Conservation (phyloP, 2,329 filamentous ascomycete species). For the Hypoxylon sp. region DNA sequence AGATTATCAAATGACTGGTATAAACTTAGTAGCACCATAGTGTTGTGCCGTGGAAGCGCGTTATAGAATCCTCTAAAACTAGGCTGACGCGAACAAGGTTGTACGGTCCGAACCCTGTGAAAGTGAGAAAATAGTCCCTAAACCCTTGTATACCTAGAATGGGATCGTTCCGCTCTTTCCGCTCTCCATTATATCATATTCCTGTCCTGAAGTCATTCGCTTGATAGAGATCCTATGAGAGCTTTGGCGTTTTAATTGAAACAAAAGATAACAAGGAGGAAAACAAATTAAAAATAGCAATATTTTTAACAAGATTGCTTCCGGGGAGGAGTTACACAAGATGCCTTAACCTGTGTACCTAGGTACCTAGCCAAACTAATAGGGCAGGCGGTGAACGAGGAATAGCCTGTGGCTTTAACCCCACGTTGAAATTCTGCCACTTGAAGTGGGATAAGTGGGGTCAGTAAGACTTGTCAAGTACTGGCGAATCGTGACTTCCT, state of each 20-base stretch:
- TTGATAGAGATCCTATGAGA: background rate
- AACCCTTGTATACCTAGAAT: background rate
- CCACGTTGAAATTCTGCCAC: constrained; percentile 40
- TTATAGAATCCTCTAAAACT: background rate
- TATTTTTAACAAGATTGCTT: too few species aligned
- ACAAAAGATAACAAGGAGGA: background rate
- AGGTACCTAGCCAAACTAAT: background rate
- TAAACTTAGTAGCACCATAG: background rate
- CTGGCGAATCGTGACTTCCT: constrained; percentile 14
- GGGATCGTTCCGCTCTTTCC: background rate
- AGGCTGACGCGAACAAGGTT: background rate
- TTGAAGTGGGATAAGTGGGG: constrained; percentile 24
- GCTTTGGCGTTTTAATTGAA: too few species aligned
- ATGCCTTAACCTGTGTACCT: background rate
- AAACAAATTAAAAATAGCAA: background rate
- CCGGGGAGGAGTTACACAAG: background rate
- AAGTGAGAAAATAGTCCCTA: background rate
- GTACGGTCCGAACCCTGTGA: background rate
- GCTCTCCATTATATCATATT: background rate
- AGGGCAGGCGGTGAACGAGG: constrained; percentile 25
- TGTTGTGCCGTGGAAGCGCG: background rate
- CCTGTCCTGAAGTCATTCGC: too few species aligned
- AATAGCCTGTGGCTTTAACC: constrained; percentile 19
- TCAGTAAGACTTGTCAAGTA: constrained; percentile 15
- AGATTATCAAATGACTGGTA: background rate